Evolutionary conservation across 2,329 filamentous ascomycete species (phyloP), one percentile per base, ranked within the genome.

Genomic region (Volutella citrinella): DNA sequence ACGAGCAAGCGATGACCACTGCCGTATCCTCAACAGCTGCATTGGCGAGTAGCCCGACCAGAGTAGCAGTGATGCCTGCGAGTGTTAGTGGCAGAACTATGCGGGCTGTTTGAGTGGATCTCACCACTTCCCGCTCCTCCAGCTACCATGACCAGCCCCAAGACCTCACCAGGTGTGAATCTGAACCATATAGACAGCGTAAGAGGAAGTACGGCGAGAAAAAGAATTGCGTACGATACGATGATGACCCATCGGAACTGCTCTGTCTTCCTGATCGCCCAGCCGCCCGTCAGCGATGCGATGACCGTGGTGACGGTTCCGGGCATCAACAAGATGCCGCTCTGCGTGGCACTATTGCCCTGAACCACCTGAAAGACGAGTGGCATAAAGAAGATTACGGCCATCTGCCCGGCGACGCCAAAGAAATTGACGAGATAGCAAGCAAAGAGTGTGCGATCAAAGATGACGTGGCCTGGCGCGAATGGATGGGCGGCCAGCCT

Each of bases 291-390:
- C 3, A 91, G 63, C 4, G 80, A 84, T 4, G 83, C 84, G 4
- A 59, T 55, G 4, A 89, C 83, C 17, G 74, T 76, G 6, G 66
- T 64, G 4, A 80, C 25, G 44, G 87, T 84, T 34, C 70, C 70
- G 0, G 87, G 85, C 19, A 91, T 64, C 13, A 91, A 70, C 20
- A 80, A 65, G 2, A 83, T 40, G 2, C 84, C 84, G 5, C 84
- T 76, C 34, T 68, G 58, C 0, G 81, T 80, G 2, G 86, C 81
- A 5, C 72, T 74, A 16, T 80, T 63, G 6, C 76, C 78, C 30
- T 82, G 69, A 1, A 83, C 80, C 6, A 82, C 84, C 60, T 91
- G 87, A 61, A 85, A 87, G 60, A 84, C 87, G 3, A 91, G 66
- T 2, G 86, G 84, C n/a, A 87, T 65, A 61, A 86, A 87, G 65